Evolutionary conservation across 345 rosid genomes (phyloP).

Genomic region (Populus pruinosa): DNA sequence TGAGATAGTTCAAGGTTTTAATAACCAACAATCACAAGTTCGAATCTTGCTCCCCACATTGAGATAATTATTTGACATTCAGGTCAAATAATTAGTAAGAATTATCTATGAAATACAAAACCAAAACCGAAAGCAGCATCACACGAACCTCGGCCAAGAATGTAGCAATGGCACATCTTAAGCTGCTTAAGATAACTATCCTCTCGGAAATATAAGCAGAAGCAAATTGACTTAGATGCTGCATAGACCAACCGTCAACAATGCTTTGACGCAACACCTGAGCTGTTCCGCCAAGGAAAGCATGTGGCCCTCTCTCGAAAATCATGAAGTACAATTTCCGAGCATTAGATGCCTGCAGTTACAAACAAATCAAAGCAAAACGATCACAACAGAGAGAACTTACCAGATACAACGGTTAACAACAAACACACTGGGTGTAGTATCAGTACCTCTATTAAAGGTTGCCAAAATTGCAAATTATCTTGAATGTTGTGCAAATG

Average conservation of each 20-base stretch:
- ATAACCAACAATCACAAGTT: no score
- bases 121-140: no score
- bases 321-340: slow-evolving; percentile 68
- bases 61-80: no score
- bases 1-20: no score
- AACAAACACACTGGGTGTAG: background rate
- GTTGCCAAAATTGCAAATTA: slow-evolving; percentile 81
- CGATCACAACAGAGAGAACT: background rate
- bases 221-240: slow-evolving; percentile 57
- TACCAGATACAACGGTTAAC: background rate
- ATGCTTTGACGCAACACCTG: slow-evolving; percentile 42
- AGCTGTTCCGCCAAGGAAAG: slow-evolving; percentile 53
- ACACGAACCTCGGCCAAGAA: slow-evolving; percentile 79
- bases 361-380: background rate
- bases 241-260: slow-evolving; percentile 46
- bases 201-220: slow-evolving; percentile 67
- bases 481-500: slow-evolving; percentile 64
- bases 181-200: slow-evolving; percentile 46
- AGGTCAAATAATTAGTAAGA: no score
- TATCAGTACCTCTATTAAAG: slow-evolving; percentile 58
- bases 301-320: slow-evolving; percentile 86
- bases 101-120: slow-evolving; percentile 1
- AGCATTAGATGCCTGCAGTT: slow-evolving; percentile 58
- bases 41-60: no score
- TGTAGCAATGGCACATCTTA: slow-evolving; percentile 67